Base-by-base conservation (phyloP, 345 rosid species). In the Pugionium dolabratum region DNA sequence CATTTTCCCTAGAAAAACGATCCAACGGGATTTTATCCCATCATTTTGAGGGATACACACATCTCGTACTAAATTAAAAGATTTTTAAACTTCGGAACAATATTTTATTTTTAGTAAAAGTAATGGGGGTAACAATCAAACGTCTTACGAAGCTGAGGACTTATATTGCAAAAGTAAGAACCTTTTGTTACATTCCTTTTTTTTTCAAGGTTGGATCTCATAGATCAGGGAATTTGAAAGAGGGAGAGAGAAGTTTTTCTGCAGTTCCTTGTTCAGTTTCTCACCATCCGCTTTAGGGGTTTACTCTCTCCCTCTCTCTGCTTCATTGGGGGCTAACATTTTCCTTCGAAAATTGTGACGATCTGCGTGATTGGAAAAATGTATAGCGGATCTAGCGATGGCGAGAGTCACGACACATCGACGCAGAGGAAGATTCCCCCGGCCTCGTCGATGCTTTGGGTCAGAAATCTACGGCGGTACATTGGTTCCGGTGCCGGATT, bases 401-500 rank as follows among this genome's bases (percentile, higher is more conserved):
- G 98, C 68, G 98, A 90, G 79, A 81, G 88, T 82, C 92, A 81
- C 48, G 98, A 93, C 52, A 80, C 86, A 31, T 76, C 85, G 54
- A 66, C 83, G 31, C 96, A 88, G 78, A 82, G 95, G 79, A 90
- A 84, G 96, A 86, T 93, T 78, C 96, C 97, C 4, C 91, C 97
- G 30, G 87, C 93, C 37, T 82, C 97, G 27, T 85, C 99, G 31
- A 94, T 94, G 99, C 86, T 72, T 30, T 94, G 99, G 97, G 99
- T 86, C 37, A 84, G 99, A 10, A 94, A 91, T 64, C 89, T 94
- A 74, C 87, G 96, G 5, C 87, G 95, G 9, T 94, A 71, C 48
- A 89, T 94, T 62, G 97, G 99, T 74, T 88, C 97, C 73, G 97
- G 99, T 9, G 83, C 95, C 10, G 96, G 99, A 3, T 95, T 94